phyloP scores from a whole-genome alignment of 208 protist species.

The Leishmania aethiopica region DNA sequence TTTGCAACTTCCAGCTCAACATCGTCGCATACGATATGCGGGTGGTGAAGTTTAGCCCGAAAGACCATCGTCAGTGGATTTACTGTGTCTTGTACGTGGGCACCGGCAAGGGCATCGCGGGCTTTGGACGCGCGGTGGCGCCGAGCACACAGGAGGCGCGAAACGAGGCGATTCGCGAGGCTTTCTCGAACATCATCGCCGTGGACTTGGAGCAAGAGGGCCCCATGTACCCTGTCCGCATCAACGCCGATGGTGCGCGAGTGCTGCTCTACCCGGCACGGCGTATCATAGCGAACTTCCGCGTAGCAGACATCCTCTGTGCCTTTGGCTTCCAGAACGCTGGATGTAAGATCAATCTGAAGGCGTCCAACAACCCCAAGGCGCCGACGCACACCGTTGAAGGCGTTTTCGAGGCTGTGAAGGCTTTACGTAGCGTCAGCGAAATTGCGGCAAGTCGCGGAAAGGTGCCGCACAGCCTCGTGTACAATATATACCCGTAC shows the following conservation, averaged over 20 bases:
- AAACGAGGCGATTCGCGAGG: conserved; percentile 90
- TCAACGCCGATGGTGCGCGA: conserved; percentile 90
- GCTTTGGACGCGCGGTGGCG: conserved; percentile 89
- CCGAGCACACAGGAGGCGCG: conserved; percentile 91
- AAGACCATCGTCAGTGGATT: conserved; percentile 94
- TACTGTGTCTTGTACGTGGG: conserved; percentile 93
- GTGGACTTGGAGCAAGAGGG: conserved; percentile 94
- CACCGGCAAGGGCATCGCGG: conserved; percentile 91
- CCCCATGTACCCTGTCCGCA: conserved; percentile 91
- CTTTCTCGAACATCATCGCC: conserved; percentile 92
- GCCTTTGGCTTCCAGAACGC: conserved; percentile 94
- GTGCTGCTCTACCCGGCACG: conserved; percentile 89
- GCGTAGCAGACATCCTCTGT: conserved; percentile 92
- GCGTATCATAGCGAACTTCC: conserved; percentile 92
- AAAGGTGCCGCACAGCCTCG: conserved; percentile 92
- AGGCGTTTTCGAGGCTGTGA: conserved; percentile 91
- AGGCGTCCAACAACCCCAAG: conserved; percentile 82
- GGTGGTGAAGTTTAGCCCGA: conserved; percentile 93
- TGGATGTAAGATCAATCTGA: conserved; percentile 86
- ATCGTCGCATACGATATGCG: conserved; percentile 93
- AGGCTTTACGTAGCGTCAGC: conserved; percentile 88
- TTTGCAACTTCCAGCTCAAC: conserved; percentile 95
- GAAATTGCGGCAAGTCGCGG: conserved; percentile 92
- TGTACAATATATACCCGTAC: conserved; percentile 95
- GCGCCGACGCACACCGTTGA: conserved; percentile 92